Percentiles rank a stretch among this genome's conserved stretches.
Conservation (phyloP, 352 stramenopile genomes). For the Globisporangium megalacanthum region DNA sequence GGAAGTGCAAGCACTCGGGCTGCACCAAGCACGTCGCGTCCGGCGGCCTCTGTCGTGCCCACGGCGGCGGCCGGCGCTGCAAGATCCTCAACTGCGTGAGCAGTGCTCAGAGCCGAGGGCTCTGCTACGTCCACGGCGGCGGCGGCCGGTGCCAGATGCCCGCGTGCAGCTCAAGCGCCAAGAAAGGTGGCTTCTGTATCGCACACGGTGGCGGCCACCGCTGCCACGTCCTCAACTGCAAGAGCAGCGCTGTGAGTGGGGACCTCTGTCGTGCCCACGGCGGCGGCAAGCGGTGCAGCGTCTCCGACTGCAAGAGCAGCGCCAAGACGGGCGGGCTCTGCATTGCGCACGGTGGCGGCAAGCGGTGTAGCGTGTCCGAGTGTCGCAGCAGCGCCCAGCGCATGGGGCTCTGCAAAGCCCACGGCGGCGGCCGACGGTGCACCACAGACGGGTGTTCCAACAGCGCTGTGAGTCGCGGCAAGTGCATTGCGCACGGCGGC, state of each 20-base stretch:
- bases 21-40: conserved; percentile 81
- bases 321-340: conserved; percentile 81
- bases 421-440: conserved; percentile 79
- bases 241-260: conserved; percentile 73
- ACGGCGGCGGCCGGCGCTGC: conserved; percentile 70
- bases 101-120: conserved; percentile 71
- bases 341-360: conserved; percentile 78
- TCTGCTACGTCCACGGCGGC: conserved; percentile 83
- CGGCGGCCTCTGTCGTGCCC: conserved; percentile 69
- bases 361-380: conserved; percentile 65
- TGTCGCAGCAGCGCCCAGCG: conserved; percentile 77
- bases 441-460: conserved; percentile 54
- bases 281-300: conserved; percentile 66
- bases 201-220: conserved; percentile 80
- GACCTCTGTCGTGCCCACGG: conserved; percentile 79
- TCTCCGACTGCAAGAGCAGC: conserved; percentile 69
- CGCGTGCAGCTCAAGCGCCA: conserved; percentile 72
- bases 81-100: conserved; percentile 74
- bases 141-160: conserved; percentile 70
- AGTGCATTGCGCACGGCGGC: conserved; percentile 80
- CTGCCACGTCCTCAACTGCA: conserved; percentile 64
- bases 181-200: conserved; percentile 84
- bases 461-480: conserved; percentile 76
- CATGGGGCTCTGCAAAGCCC: conserved; percentile 79
- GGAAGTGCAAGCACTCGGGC: conserved; percentile 58